Evolutionary conservation across 2,329 filamentous ascomycete genomes (phyloP), one percentile per base, ranked within the genome.

Genomic region (Trematosphaeria pertusa): DNA sequence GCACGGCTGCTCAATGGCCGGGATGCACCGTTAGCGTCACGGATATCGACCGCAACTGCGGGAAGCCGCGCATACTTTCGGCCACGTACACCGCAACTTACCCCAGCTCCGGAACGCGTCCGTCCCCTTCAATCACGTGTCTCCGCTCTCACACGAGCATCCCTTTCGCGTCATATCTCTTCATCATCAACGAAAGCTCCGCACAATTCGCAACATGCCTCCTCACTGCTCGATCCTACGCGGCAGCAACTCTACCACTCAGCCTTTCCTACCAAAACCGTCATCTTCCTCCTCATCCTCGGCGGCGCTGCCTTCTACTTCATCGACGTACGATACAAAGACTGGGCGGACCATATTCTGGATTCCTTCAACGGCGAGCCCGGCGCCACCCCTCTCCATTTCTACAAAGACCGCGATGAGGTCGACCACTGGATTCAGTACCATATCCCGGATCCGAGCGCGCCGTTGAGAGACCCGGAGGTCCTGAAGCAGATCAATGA

Each of bases 231-330:
- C n/a, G n/a, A n/a, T n/a, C n/a, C n/a, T n/a, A n/a, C n/a, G n/a
- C n/a, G n/a, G n/a, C 38, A 7, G n/a, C 37, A 30, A 40, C 52
- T 8, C 50, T 67, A 8, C 3, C 56, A 63, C 14, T 70, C 67
- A 1, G 54, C 56, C 2, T 70, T 71, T 31, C 67, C 67, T 11
- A 67, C 50, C 24, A 71, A 71, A 39, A 71, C 67, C 0, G 52
- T 63, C 19, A 24, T 64, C 11, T 54, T 55, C 38, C 44, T 71
- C 4, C 31, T 62, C 26, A 12, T 62, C 20, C 26, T 69, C 2
- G 56, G 54, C 24, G 58, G 45, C 3, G 37, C 58, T 3, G 58
- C 38, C 28, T 68, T 64, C 46, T 68, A 59, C 43, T 54, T 62
- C 8, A 26, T 59, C 37, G 61, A 66, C 3, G 47, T 64, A 2